Evolutionary conservation across 495 filamentous ascomycete species (phyloP).

Genomic region (Annulohypoxylon moriforme): DNA sequence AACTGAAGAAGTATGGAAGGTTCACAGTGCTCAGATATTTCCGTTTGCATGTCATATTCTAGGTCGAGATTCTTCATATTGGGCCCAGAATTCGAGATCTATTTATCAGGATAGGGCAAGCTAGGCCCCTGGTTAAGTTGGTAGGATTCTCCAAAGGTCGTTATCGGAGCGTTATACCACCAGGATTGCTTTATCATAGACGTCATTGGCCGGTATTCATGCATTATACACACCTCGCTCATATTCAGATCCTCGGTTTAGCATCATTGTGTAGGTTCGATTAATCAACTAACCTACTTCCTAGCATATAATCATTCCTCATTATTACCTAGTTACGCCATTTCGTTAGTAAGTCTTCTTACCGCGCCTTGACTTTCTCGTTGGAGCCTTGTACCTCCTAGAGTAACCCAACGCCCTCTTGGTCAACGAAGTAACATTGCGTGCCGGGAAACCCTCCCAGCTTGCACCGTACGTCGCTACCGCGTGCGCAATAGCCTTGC

Average conservation of each 20-base stretch:
- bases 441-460: conserved; percentile 52
- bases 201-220: neutral
- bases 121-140: too few relatives aligned
- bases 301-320: conserved; percentile 37
- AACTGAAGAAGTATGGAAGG: neutral
- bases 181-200: neutral
- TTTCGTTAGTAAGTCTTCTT: conserved; percentile 18
- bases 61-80: neutral
- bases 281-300: neutral
- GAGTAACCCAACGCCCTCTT: conserved; percentile 3
- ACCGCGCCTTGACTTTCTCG: conserved; percentile 22
- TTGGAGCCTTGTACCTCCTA: conserved; percentile 14
- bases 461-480: conserved; percentile 71
- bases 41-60: conserved; percentile 1
- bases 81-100: too few relatives aligned
- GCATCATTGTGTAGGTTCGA: neutral
- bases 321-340: conserved; percentile 36
- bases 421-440: conserved; percentile 34
- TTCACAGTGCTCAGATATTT: neutral
- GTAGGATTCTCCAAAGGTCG: neutral
- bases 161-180: conserved; percentile 1
- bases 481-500: conserved; percentile 69
- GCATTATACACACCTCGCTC: neutral
- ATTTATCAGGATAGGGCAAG: too few relatives aligned
- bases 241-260: neutral